Percentiles rank a stretch among this genome's conserved stretches.
Conservation (phyloP, 257 asterid genomes). For the Dorcoceras hygrometricum region DNA sequence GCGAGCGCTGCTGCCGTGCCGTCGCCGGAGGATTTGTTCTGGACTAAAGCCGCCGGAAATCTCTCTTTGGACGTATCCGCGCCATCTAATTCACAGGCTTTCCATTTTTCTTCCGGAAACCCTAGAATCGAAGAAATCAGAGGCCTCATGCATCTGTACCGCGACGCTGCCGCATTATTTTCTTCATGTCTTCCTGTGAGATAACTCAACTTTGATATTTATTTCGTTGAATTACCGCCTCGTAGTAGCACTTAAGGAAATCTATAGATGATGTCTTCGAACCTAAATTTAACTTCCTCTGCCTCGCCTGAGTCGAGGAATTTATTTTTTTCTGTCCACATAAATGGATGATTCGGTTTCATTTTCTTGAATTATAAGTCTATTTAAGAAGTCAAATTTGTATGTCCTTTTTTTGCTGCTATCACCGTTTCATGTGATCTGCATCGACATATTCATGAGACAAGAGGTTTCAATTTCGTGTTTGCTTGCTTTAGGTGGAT, state of each 20-base stretch:
- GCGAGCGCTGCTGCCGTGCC: constrained; percentile 45
- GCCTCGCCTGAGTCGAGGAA: neutral
- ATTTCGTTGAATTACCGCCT: neutral
- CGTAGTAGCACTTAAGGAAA: neutral
- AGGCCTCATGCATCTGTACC: constrained; percentile 84
- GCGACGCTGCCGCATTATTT: constrained; percentile 38
- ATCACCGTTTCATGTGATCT: neutral
- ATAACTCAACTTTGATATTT: neutral
- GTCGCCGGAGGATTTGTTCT: constrained; percentile 34
- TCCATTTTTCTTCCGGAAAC: constrained; percentile 91
- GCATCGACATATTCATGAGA: neutral
- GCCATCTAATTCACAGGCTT: constrained; percentile 38
- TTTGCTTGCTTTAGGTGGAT: constrained; percentile 51
- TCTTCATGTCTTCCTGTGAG: constrained; percentile 62
- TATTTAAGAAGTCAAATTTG: no score
- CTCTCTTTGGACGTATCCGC: constrained; percentile 20
- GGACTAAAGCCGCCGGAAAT: constrained; percentile 24
- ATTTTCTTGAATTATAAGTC: neutral
- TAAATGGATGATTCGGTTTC: neutral
- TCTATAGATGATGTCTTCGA: neutral
- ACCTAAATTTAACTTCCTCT: neutral
- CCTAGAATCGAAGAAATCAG: constrained; percentile 94
- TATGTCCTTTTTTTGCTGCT: neutral
- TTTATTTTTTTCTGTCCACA: no score
- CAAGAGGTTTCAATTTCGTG: neutral